phyloP scores from a whole-genome alignment of 2,329 filamentous ascomycete genomes.

The Penicillium sp. region DNA sequence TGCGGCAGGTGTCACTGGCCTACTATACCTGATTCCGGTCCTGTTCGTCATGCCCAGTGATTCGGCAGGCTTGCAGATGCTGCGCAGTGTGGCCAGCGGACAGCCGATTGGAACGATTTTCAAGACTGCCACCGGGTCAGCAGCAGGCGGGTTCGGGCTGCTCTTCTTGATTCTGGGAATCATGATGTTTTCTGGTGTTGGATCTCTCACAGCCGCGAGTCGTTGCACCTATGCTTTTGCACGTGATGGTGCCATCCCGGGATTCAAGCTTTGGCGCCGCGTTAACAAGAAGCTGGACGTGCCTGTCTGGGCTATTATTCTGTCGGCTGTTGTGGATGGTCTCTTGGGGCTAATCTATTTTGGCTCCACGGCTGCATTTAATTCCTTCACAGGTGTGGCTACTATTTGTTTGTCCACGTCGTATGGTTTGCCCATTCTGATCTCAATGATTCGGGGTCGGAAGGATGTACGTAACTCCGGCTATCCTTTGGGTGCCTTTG shows the following conservation, averaged over 20 bases:
- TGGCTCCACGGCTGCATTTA: constrained; percentile 73
- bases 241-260: constrained; percentile 71
- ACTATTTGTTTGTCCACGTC: constrained; percentile 75
- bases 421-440: constrained; percentile 73
- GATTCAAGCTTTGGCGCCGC: constrained; percentile 63
- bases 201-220: constrained; percentile 70
- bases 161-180: constrained; percentile 76
- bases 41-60: constrained; percentile 70
- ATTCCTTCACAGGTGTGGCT: constrained; percentile 75
- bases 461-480: constrained; percentile 63
- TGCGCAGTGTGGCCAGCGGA: constrained; percentile 66
- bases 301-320: constrained; percentile 66
- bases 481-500: constrained; percentile 69
- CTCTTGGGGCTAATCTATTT: constrained; percentile 77
- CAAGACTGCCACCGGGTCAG: constrained; percentile 71
- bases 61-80: constrained; percentile 48
- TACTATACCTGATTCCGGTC: constrained; percentile 69
- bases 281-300: constrained; percentile 67
- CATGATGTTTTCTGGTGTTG: constrained; percentile 72
- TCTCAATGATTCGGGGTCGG: constrained; percentile 67
- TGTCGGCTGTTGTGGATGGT: constrained; percentile 68
- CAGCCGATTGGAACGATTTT: constrained; percentile 76
- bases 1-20: constrained; percentile 64
- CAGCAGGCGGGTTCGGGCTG: constrained; percentile 71
- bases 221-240: constrained; percentile 76